A percentile compares a stretch with the other conserved stretches of the same genome.
Evolutionary conservation across 108 stramenopile genomes (phyloP).

Genomic region (Hondaea fermentalgiana): DNA sequence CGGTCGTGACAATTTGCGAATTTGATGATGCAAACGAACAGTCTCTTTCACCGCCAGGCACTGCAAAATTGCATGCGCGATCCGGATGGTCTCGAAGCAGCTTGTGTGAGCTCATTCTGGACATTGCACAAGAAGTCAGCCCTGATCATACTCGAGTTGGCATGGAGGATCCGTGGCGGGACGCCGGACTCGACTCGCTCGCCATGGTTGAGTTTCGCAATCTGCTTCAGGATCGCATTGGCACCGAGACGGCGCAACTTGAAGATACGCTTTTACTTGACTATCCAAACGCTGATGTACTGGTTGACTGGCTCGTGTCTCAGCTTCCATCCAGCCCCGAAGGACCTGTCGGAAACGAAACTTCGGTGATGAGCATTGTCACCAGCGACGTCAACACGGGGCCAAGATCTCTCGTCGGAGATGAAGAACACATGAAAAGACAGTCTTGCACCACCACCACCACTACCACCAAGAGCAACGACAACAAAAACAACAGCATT

Average conservation of each 20-base stretch:
- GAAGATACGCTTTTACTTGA: slow-evolving; percentile 22
- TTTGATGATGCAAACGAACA: background rate
- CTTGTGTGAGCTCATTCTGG: background rate
- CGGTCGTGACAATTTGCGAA: background rate
- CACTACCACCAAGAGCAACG: too few species aligned
- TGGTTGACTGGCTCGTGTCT: background rate
- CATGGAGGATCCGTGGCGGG: background rate
- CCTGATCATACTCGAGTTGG: background rate
- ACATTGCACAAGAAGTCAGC: background rate
- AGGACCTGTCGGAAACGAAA: too few species aligned
- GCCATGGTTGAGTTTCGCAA: slow-evolving; percentile 19
- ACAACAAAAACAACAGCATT: too few species aligned
- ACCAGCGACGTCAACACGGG: too few species aligned
- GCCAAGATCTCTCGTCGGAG: too few species aligned
- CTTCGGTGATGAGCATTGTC: too few species aligned
- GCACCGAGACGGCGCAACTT: background rate
- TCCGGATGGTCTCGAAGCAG: background rate
- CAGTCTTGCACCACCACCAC: too few species aligned
- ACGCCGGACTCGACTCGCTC: slow-evolving; percentile 15
- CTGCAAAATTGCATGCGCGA: background rate
- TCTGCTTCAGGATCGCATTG: background rate
- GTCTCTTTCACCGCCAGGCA: background rate
- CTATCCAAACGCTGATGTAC: background rate
- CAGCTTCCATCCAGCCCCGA: background rate
- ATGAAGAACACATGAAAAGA: too few species aligned